phyloP scores from a whole-genome alignment of 2,329 filamentous ascomycete species.

The Trichoderma oligosporum region DNA sequence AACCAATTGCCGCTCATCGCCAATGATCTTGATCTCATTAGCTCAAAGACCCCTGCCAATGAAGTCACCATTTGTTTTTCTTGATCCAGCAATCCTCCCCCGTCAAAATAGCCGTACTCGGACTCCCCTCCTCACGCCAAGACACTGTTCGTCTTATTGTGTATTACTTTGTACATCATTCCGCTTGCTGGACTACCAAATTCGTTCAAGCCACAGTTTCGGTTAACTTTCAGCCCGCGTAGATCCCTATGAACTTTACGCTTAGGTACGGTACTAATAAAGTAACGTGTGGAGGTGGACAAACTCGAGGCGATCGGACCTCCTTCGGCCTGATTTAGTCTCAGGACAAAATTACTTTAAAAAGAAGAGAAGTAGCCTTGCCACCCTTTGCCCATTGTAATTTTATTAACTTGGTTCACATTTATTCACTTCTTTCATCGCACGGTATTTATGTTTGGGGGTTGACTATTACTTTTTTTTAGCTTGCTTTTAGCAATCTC shows the following conservation, averaged over 20 bases:
- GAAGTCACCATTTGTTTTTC: slow-evolving; percentile 3
- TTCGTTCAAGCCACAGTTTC: background rate
- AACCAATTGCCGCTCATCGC: background rate
- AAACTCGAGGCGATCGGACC: background rate
- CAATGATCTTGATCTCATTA: background rate
- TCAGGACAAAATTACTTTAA: background rate
- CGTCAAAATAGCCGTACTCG: background rate
- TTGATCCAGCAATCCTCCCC: background rate
- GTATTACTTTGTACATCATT: background rate
- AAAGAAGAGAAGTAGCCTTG: background rate
- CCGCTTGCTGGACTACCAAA: background rate
- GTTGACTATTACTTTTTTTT: background rate
- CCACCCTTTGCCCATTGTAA: background rate
- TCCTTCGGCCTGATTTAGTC: background rate
- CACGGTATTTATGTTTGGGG: too few species aligned
- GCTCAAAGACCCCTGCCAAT: background rate
- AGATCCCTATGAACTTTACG: background rate
- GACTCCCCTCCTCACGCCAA: background rate
- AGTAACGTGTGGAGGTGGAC: background rate
- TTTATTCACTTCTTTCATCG: background rate
- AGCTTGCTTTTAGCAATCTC: too few species aligned
- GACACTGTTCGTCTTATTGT: background rate
- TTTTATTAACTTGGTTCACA: background rate
- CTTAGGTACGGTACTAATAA: too few species aligned
- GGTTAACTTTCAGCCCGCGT: slow-evolving; percentile 2